These are phyloP conservation scores for Chamaecrista fasciculata DNA, from an alignment of 306 rosid species.

Conservation along the genomic window DNA sequence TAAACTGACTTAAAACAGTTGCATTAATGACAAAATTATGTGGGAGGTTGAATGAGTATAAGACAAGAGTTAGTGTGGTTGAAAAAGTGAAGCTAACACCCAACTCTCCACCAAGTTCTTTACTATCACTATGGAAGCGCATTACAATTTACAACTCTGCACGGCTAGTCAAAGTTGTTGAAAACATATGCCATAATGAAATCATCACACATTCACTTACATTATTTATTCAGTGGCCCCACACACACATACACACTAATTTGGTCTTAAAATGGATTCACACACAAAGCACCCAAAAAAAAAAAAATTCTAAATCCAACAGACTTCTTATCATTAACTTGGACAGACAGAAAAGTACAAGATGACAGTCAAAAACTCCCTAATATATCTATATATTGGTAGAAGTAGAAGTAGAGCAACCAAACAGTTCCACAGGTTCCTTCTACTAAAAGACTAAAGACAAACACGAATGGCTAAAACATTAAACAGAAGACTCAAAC, in stretches of 20 bases:
- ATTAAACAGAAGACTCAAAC: too few relatives aligned
- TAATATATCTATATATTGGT: neutral
- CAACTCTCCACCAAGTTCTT: neutral
- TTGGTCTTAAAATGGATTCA: neutral
- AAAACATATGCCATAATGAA: too few relatives aligned
- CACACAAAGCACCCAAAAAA: neutral
- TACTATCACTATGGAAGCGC: neutral
- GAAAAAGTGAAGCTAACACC: neutral
- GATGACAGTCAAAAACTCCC: neutral
- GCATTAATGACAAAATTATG: conserved; percentile 8
- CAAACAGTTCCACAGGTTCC: neutral
- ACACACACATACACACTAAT: neutral
- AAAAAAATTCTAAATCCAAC: neutral
- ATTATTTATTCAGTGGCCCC: neutral
- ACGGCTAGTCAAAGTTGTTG: neutral
- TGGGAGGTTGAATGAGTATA: neutral
- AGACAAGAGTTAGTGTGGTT: neutral
- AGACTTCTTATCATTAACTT: neutral
- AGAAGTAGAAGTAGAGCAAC: too few relatives aligned
- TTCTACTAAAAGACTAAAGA: conserved; percentile 4
- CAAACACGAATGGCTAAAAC: neutral
- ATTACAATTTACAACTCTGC: neutral
- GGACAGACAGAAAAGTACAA: neutral
- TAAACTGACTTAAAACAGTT: too few relatives aligned
- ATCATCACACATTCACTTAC: too few relatives aligned